Evolutionary conservation across 495 filamentous ascomycete genomes (phyloP).

Genomic region (Pseudoneurospora amorphoporcata): DNA sequence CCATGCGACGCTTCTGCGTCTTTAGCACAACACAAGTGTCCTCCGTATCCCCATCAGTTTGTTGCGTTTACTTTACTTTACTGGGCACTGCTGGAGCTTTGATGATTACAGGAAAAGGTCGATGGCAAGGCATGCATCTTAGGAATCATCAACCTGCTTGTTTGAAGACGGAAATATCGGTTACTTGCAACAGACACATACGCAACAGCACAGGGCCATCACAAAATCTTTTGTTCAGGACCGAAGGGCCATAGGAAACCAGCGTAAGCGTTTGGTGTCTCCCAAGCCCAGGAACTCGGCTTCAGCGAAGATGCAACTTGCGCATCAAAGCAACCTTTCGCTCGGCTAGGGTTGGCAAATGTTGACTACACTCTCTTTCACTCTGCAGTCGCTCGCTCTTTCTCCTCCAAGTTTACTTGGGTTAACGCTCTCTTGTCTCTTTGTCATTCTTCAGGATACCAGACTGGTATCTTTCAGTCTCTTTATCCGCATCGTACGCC

Average conservation of each 20-base stretch:
- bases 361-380: background rate
- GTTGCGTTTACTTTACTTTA: background rate
- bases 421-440: background rate
- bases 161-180: background rate
- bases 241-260: background rate
- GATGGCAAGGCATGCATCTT: background rate
- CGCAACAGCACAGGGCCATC: background rate
- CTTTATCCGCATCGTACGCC: background rate
- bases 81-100: background rate
- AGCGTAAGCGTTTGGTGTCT: background rate
- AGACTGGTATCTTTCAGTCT: background rate
- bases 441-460: background rate
- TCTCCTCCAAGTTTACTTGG: background rate
- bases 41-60: background rate
- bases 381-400: background rate
- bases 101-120: background rate
- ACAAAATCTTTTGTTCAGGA: background rate
- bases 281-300: background rate
- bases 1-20: background rate
- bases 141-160: background rate
- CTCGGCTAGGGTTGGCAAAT: background rate
- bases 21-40: background rate
- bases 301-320: background rate
- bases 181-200: background rate
- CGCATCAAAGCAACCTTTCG: background rate